These are phyloP conservation scores for Fusarium agapanthi DNA, from an alignment of 2,329 filamentous ascomycete genomes.

Conservation along the genomic window DNA sequence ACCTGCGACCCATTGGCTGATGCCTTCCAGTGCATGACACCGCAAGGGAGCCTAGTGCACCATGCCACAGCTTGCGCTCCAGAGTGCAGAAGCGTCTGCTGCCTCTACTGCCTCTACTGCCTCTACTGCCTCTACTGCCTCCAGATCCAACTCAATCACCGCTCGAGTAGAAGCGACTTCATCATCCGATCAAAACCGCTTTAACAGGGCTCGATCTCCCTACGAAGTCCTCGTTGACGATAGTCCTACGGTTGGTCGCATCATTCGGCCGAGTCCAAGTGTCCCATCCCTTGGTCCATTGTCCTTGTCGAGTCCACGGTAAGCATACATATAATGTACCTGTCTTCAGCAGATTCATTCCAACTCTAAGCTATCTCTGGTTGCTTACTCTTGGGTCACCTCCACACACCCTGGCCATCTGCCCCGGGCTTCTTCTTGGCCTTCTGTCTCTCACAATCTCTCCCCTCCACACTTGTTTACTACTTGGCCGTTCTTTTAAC, in stretches of 20 bases:
- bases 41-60: constrained; percentile 50
- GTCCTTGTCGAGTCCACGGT: constrained; percentile 41
- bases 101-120: constrained; percentile 27
- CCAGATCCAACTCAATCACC: constrained; percentile 22
- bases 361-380: constrained; percentile 19
- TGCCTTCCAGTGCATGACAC: constrained; percentile 42
- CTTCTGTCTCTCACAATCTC: constrained; percentile 39
- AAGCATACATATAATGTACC: constrained; percentile 27
- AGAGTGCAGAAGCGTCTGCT: constrained; percentile 52
- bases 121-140: constrained; percentile 29
- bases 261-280: constrained; percentile 37
- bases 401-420: constrained; percentile 35
- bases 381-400: constrained; percentile 19
- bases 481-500: constrained; percentile 24
- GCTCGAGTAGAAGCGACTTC: constrained; percentile 22
- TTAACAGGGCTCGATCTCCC: constrained; percentile 28
- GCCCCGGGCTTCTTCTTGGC: constrained; percentile 33
- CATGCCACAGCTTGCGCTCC: constrained; percentile 64
- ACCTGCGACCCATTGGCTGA: constrained; percentile 40
- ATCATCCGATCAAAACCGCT: constrained; percentile 11
- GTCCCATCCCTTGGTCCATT: constrained; percentile 36
- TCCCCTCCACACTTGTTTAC: constrained; percentile 32
- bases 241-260: constrained; percentile 57
- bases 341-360: constrained; percentile 28
- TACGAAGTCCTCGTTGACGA: constrained; percentile 48